These are phyloP conservation scores for Talaromyces islandicus DNA, from an alignment of 2,329 filamentous ascomycete genomes.

Conservation along the genomic window DNA sequence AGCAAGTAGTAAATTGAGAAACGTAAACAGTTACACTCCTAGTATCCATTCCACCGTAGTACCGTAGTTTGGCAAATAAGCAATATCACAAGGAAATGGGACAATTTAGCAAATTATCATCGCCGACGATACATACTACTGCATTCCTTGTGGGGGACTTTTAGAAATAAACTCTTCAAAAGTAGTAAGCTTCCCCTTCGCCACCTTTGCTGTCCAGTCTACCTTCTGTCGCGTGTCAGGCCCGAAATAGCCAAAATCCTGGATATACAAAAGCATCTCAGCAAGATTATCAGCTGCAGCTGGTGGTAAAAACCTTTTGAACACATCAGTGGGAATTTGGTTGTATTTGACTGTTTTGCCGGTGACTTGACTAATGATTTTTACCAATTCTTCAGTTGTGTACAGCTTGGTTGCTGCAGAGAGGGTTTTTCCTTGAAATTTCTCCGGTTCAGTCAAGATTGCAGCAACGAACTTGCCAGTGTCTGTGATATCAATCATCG, in stretches of 20 bases:
- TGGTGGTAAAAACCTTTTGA: constrained; percentile 14
- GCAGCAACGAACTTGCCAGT: constrained; percentile 29
- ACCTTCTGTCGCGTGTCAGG: not conserved
- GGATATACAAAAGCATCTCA: constrained; percentile 21
- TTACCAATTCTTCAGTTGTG: constrained; percentile 24
- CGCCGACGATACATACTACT: not conserved
- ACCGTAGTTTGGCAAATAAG: not conserved
- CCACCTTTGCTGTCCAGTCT: not conserved
- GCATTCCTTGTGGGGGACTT: not conserved
- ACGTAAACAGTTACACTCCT: not conserved
- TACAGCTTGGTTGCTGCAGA: constrained; percentile 29
- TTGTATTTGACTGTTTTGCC: constrained; percentile 32
- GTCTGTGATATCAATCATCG: constrained; percentile 32
- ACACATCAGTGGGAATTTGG: constrained; percentile 19
- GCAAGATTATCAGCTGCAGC: constrained; percentile 13
- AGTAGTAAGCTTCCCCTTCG: not conserved
- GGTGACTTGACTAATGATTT: constrained; percentile 26
- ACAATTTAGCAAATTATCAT: not conserved
- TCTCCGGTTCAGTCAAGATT: constrained; percentile 31
- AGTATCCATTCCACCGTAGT: not conserved
- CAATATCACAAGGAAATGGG: not conserved
- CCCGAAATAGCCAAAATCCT: constrained; percentile 30
- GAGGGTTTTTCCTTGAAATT: constrained; percentile 30
- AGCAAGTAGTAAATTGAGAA: too few relatives aligned
- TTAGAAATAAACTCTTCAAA: not conserved